Conservation (phyloP, 257 asterid species). For the Solanum etuberosum region DNA sequence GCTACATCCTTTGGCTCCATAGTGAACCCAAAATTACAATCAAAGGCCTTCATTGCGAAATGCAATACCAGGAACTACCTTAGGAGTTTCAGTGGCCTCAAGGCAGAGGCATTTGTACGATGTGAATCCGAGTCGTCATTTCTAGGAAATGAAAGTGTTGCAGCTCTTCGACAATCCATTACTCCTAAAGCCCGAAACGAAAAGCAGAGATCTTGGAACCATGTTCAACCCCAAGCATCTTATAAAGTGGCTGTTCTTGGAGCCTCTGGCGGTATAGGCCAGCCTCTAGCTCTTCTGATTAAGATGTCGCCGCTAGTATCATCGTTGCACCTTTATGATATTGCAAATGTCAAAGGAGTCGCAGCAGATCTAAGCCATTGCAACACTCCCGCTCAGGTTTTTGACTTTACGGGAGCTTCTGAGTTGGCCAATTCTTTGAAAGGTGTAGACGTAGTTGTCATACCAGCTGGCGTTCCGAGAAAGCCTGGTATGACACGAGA, state of each 20-base stretch:
- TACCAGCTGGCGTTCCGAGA: conserved; percentile 11
- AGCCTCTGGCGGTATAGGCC: conserved; percentile 16
- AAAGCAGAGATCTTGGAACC: not conserved
- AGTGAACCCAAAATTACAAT: not conserved
- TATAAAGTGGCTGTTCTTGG: conserved; percentile 12
- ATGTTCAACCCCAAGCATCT: conserved; percentile 3
- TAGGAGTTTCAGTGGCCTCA: conserved; percentile 1
- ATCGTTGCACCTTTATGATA: conserved; percentile 5
- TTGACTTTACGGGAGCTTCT: conserved; percentile 11
- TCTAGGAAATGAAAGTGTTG: not conserved
- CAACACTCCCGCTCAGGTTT: conserved; percentile 12
- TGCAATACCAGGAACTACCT: not conserved
- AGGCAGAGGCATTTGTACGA: not conserved
- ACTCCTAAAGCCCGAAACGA: not conserved
- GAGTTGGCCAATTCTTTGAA: conserved; percentile 7
- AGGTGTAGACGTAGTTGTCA: conserved; percentile 7
- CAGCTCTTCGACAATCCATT: conserved; percentile 2
- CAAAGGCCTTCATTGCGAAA: not conserved
- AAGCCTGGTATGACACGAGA: conserved; percentile 14
- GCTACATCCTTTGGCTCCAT: not conserved
- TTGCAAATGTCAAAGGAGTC: conserved; percentile 13
- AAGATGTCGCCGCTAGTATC: conserved; percentile 15
- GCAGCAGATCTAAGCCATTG: conserved; percentile 13
- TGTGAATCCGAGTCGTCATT: not conserved
- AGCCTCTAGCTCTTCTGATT: conserved; percentile 7